Conservation (phyloP, 495 filamentous ascomycete genomes). For the Trichoderma asperelloides region DNA sequence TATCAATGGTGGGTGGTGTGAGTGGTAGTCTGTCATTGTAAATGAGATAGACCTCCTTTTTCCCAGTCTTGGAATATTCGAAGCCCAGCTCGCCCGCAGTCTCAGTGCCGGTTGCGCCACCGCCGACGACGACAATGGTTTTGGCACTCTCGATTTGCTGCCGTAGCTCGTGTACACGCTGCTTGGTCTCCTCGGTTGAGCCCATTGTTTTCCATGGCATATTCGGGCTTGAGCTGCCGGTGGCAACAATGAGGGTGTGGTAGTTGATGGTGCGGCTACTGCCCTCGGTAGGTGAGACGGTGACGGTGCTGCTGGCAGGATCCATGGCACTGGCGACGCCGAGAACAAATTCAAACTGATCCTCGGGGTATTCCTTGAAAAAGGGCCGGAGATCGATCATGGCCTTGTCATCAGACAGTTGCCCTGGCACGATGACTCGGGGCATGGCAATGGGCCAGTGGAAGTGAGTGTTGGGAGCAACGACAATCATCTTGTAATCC, state of each 20-base stretch:
- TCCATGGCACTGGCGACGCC: constrained; percentile 47
- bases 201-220: constrained; percentile 45
- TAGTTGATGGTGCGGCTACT: constrained; percentile 29
- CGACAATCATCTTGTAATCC: constrained; percentile 41
- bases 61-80: constrained; percentile 22
- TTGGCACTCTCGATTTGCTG: constrained; percentile 41
- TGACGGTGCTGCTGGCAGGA: constrained; percentile 30
- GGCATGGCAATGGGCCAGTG: constrained; percentile 39
- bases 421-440: constrained; percentile 32
- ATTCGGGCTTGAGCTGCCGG: constrained; percentile 32
- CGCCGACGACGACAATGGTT: constrained; percentile 57
- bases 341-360: constrained; percentile 46
- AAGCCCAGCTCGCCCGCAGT: constrained; percentile 50
- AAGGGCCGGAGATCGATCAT: constrained; percentile 29
- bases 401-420: constrained; percentile 22
- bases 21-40: constrained; percentile 23
- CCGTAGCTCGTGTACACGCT: constrained; percentile 35
- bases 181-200: constrained; percentile 32
- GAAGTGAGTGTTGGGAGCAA: constrained; percentile 46
- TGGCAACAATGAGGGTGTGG: constrained; percentile 50
- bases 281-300: constrained; percentile 27
- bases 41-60: constrained; percentile 39
- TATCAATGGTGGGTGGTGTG: constrained; percentile 11
- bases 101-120: constrained; percentile 59
- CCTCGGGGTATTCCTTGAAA: constrained; percentile 41